Evolutionary conservation across 2,329 filamentous ascomycete species (phyloP).

Genomic region (Pestalotiopsis fici): DNA sequence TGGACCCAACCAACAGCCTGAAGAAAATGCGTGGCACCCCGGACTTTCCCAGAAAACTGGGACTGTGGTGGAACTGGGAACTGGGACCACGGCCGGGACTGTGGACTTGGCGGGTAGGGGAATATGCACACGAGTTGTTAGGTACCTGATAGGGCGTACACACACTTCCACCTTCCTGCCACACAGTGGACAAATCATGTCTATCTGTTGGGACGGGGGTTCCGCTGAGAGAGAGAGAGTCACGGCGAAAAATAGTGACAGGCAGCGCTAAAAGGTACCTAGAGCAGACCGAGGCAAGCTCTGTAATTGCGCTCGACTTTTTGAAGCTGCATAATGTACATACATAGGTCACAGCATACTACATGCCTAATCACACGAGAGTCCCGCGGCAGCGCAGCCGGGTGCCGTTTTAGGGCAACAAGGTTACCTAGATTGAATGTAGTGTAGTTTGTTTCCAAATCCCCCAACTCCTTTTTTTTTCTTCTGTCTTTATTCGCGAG

Average conservation of each 20-base stretch:
- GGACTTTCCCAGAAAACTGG: constrained; percentile 11
- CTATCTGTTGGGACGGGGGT: too few relatives aligned
- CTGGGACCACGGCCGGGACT: background rate
- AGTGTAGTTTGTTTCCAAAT: background rate
- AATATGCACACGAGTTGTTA: too few relatives aligned
- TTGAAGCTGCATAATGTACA: background rate
- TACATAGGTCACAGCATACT: too few relatives aligned
- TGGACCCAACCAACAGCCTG: background rate
- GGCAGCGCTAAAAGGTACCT: background rate
- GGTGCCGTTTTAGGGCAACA: background rate
- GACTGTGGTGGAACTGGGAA: background rate
- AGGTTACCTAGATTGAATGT: background rate
- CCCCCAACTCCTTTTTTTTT: background rate
- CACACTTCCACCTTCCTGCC: background rate
- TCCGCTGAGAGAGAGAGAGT: too few relatives aligned
- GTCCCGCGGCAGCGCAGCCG: background rate
- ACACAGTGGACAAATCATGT: too few relatives aligned
- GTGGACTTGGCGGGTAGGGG: background rate
- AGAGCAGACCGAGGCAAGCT: background rate
- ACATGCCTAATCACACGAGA: too few relatives aligned
- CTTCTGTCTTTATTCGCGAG: background rate
- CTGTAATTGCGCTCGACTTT: too few relatives aligned
- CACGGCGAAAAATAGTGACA: background rate
- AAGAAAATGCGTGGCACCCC: constrained; percentile 7
- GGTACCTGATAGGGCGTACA: background rate